Base-by-base conservation (phyloP, 108 stramenopile species). In the Chaetoceros muelleri region DNA sequence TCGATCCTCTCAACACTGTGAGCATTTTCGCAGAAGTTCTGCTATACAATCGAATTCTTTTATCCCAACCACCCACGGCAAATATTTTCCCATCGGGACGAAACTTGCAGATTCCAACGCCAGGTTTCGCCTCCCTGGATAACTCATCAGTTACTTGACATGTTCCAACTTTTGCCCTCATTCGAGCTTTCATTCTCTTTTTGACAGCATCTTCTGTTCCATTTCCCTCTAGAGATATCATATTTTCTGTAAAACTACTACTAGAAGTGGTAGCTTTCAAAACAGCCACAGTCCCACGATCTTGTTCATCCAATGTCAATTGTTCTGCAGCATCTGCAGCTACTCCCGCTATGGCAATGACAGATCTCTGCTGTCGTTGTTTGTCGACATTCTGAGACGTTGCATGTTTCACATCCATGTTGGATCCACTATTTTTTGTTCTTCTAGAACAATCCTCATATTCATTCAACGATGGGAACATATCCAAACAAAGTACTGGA, bases 61-160 rank as follows among this genome's bases (percentile, higher is more conserved):
- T 52, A 68, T 91, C 90, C 90, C 90, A 91, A 18, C 90, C 90
- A 48, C 85, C 90, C 8, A 85, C 83, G 1, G 84, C 90, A 67
- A 81, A 85, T 1, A 87, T 28, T 10, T 84, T 76, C 28, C 77
- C 83, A 65, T 84, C 88, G 10, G 84, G 82, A 24, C 85, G 81
- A 68, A 91, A 91, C 2, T 79, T 81, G 51, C 79, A 73, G 18
- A 72, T 64, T 0, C 69, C 67, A 22, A 87, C 84, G 28, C 89
- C 89, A 3, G 81, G 64, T 54, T 82, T 90, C 3, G 84, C 82
- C 25, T 30, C 46, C 16, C 64, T 77, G 3, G 70, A 67, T 10
- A 40, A 10, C 0, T 52, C 68, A 10, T 62, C 55, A 49, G 62
- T 62, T 1, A 79, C 55, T 2, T 71, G 70, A 50, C 88, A 85